Evolutionary conservation across 2,329 filamentous ascomycete species (phyloP).

Genomic region (Blumeriella jaapii): DNA sequence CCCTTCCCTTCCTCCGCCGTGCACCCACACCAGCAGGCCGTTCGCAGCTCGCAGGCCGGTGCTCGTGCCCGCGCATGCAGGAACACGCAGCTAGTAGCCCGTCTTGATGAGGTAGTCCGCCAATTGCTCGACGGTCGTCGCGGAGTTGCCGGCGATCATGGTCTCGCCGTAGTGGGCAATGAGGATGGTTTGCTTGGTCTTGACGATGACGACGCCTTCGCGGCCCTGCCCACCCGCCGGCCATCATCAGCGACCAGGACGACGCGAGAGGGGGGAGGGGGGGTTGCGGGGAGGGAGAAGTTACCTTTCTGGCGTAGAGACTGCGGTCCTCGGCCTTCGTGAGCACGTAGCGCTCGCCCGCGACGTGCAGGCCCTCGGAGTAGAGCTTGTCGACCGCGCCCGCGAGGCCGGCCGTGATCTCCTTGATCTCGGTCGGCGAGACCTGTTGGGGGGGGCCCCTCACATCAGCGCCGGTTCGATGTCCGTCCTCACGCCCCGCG

Average conservation of each 20-base stretch:
- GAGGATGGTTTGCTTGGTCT: slow-evolving; percentile 81
- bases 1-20: too few relatives aligned
- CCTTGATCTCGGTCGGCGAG: slow-evolving; percentile 47
- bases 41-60: too few relatives aligned
- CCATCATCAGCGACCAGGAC: too few relatives aligned
- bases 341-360: slow-evolving; percentile 66
- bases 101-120: slow-evolving; percentile 72
- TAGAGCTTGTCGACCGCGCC: slow-evolving; percentile 49
- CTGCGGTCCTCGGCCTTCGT: slow-evolving; percentile 65
- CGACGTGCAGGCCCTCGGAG: slow-evolving; percentile 62
- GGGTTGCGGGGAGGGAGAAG: slow-evolving; percentile 10
- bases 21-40: too few relatives aligned
- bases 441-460: too few relatives aligned
- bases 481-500: neutral
- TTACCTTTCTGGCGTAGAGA: slow-evolving; percentile 79
- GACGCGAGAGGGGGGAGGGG: neutral
- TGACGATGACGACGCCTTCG: slow-evolving; percentile 70
- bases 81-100: too few relatives aligned
- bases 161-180: slow-evolving; percentile 74
- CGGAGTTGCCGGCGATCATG: slow-evolving; percentile 62
- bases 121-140: slow-evolving; percentile 68
- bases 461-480: slow-evolving; percentile 8
- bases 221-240: too few relatives aligned
- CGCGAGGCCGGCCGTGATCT: slow-evolving; percentile 41
- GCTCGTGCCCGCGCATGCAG: too few relatives aligned